Percentiles rank a stretch among this genome's conserved stretches.
Conservation (phyloP, 202 grass and related monocot genomes). For the Saccharum hybrid region DNA sequence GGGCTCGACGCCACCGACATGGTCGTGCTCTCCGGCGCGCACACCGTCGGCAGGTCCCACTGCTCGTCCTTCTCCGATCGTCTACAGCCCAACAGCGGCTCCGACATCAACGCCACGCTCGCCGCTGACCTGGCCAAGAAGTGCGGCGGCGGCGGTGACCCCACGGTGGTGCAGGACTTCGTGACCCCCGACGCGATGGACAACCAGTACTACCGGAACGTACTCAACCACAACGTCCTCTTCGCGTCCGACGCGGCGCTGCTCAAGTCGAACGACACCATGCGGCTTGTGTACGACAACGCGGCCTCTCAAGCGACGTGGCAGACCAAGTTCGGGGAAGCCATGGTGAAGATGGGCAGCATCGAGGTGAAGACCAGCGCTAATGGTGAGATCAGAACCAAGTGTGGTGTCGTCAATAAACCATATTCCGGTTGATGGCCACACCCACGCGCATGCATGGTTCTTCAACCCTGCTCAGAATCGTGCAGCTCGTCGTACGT, state of each 20-base stretch:
- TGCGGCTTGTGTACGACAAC: background rate
- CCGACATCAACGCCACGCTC: background rate
- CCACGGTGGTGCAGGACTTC: background rate
- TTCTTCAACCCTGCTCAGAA: no score
- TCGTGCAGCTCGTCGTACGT: no score
- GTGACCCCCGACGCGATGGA: background rate
- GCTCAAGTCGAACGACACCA: background rate
- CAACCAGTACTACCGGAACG: background rate
- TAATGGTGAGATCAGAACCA: background rate
- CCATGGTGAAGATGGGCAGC: background rate
- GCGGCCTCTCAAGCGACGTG: background rate
- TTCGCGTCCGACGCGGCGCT: background rate
- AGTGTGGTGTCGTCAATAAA: background rate
- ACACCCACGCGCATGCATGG: no score
- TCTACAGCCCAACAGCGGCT: background rate
- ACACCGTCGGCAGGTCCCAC: background rate
- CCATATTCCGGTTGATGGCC: background rate
- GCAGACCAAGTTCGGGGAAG: background rate
- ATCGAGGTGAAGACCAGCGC: background rate
- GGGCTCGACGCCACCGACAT: background rate
- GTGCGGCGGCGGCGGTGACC: background rate
- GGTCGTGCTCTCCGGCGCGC: background rate
- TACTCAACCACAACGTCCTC: background rate
- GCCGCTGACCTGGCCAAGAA: background rate
- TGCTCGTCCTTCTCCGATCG: background rate